Conservation (phyloP, 805 yeast genomes). For the Kuraishia ogatae region DNA sequence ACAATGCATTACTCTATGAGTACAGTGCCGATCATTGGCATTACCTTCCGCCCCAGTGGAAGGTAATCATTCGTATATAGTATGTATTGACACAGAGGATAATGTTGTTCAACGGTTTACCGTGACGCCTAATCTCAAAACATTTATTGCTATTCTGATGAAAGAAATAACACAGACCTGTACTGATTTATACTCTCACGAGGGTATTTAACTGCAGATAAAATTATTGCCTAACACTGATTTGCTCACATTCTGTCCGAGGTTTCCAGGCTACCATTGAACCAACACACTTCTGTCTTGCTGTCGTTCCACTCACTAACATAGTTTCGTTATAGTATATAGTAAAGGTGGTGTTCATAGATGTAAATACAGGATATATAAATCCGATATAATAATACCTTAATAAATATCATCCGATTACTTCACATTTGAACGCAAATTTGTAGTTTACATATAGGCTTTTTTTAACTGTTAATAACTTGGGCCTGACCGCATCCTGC, state of each 20-base stretch:
- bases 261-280: too few species aligned
- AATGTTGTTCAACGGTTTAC: not conserved
- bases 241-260: slow-evolving; percentile 4
- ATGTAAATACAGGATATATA: too few species aligned
- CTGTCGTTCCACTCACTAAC: not conserved
- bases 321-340: not conserved
- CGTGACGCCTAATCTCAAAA: not conserved
- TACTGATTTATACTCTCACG: slow-evolving; percentile 28
- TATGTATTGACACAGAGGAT: not conserved
- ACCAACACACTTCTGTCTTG: too few species aligned
- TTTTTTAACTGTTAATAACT: too few species aligned
- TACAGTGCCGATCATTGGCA: not conserved
- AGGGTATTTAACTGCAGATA: slow-evolving; percentile 20
- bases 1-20: too few species aligned
- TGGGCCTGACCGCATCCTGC: too few species aligned
- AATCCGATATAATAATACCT: too few species aligned
- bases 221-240: slow-evolving; percentile 23
- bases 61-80: not conserved
- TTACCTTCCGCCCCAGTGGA: not conserved
- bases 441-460: too few species aligned
- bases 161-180: slow-evolving; percentile 51
- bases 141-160: slow-evolving; percentile 21
- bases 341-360: too few species aligned
- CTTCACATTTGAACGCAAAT: too few species aligned
- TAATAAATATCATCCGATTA: not conserved